Conservation (phyloP, 176 grass and related monocot genomes). For the Chloris gayana region DNA sequence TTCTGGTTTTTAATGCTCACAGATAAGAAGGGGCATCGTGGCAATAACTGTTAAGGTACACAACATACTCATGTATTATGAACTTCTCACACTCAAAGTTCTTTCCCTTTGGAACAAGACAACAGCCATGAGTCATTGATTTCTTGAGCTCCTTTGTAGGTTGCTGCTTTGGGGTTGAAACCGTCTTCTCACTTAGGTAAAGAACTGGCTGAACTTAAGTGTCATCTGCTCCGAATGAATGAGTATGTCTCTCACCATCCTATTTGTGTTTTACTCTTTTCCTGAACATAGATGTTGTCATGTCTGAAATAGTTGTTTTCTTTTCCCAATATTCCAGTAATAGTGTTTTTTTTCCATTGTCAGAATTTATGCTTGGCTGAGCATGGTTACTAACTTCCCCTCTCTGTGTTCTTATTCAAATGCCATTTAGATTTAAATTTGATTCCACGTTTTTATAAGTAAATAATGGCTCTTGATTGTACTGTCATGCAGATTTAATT, state of each 20-base stretch:
- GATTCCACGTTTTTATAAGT: not conserved
- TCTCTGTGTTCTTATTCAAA: constrained; percentile 11
- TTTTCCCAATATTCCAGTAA: not conserved
- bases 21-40: constrained; percentile 89
- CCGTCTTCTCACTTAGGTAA: constrained; percentile 88
- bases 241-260: constrained; percentile 53
- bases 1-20: constrained; percentile 43
- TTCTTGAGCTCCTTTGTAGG: constrained; percentile 51
- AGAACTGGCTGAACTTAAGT: constrained; percentile 73
- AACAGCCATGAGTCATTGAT: constrained; percentile 9
- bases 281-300: not conserved
- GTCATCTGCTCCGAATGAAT: constrained; percentile 73
- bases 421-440: not conserved
- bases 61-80: constrained; percentile 7
- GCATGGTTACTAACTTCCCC: not conserved
- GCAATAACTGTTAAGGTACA: constrained; percentile 92
- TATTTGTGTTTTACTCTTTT: not conserved
- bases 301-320: constrained; percentile 2
- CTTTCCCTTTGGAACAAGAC: not conserved
- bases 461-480: not conserved
- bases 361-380: not conserved
- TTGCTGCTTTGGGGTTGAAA: constrained; percentile 79
- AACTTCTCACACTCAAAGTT: too few relatives aligned
- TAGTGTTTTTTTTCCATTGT: not conserved
- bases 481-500: constrained; percentile 25